phyloP scores from a whole-genome alignment of 306 rosid species.

The Rosa persica region DNA sequence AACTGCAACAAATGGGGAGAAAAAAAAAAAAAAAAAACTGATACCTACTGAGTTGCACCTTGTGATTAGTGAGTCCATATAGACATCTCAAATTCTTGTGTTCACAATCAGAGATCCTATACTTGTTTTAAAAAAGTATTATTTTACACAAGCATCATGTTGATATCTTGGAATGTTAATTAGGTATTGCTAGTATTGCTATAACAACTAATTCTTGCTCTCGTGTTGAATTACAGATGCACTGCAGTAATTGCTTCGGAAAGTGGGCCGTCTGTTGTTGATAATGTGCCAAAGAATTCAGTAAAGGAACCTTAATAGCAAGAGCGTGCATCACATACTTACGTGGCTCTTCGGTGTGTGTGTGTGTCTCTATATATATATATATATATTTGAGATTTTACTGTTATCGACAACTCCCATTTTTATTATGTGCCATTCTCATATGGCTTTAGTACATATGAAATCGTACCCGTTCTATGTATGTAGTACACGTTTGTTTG shows the following conservation, averaged over 20 bases:
- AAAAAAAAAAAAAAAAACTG: too few relatives aligned
- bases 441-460: not conserved
- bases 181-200: not conserved
- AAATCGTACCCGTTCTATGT: not conserved
- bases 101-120: not conserved
- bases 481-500: not conserved
- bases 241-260: constrained; percentile 42
- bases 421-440: not conserved
- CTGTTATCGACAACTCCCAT: not conserved
- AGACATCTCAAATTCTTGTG: not conserved
- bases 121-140: not conserved
- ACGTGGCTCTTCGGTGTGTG: too few relatives aligned
- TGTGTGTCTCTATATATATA: too few relatives aligned
- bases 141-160: not conserved
- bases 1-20: not conserved
- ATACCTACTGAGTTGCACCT: not conserved
- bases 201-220: not conserved
- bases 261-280: constrained; percentile 30
- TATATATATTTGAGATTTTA: too few relatives aligned
- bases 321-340: not conserved
- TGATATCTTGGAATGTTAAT: not conserved
- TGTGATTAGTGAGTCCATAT: not conserved
- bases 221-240: constrained; percentile 33
- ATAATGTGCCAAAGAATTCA: constrained; percentile 34
- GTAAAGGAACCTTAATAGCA: constrained; percentile 21